phyloP scores from a whole-genome alignment of 768 basidiomycete genomes.

The Russula sp. region DNA sequence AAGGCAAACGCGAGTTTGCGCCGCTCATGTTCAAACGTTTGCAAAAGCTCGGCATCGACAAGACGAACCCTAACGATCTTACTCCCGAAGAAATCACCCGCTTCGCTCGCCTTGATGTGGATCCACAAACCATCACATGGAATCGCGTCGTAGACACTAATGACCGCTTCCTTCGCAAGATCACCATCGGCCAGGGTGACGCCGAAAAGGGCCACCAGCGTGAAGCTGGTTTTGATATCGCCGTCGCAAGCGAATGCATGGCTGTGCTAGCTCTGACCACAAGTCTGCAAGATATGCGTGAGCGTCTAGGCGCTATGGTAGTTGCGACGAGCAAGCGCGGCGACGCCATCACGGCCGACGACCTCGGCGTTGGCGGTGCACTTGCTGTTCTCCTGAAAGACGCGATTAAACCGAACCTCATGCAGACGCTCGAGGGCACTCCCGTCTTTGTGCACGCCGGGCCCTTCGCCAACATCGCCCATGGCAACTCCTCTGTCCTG shows the following conservation, averaged over 20 bases:
- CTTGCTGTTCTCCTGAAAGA: constrained; percentile 98
- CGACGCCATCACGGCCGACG: constrained; percentile 91
- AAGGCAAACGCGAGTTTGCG: constrained; percentile 91
- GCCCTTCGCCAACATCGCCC: constrained; percentile 98
- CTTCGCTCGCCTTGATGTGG: constrained; percentile 90
- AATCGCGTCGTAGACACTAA: constrained; percentile 96
- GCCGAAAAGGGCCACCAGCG: constrained; percentile 90
- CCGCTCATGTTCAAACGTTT: constrained; percentile 95
- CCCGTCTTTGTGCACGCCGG: constrained; percentile 99
- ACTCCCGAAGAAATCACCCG: constrained; percentile 87
- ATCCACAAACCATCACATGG: constrained; percentile 91
- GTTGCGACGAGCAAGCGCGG: constrained; percentile 90
- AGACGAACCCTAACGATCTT: constrained; percentile 86
- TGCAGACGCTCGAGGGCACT: constrained; percentile 97
- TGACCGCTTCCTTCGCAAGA: constrained; percentile 92
- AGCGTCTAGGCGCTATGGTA: constrained; percentile 92
- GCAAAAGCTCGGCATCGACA: constrained; percentile 90
- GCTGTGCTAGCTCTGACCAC: constrained; percentile 92
- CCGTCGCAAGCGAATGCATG: constrained; percentile 98
- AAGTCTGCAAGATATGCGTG: constrained; percentile 83
- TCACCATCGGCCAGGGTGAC: constrained; percentile 83
- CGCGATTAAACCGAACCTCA: constrained; percentile 97
- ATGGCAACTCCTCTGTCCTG: constrained; percentile 96
- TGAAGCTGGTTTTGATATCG: constrained; percentile 91
- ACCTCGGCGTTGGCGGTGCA: constrained; percentile 91